A percentile compares a stretch with the other conserved stretches of the same genome.
Conservation (phyloP, 257 asterid species). For the Ilex aquifolium region DNA sequence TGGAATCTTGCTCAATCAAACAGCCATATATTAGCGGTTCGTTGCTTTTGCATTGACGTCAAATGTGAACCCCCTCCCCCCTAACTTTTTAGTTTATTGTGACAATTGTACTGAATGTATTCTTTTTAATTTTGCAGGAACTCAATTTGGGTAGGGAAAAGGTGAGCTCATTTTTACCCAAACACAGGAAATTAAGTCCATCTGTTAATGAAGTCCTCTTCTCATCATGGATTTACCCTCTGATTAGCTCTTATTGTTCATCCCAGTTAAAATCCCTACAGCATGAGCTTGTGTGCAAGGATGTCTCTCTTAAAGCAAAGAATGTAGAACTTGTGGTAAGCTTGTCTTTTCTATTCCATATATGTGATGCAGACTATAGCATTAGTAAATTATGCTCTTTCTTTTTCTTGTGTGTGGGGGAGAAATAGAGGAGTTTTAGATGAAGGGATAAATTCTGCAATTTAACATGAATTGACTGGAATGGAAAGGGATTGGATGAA, state of each 20-base stretch:
- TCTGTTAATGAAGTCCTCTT: not conserved
- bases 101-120: not conserved
- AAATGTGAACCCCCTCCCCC: not conserved
- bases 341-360: not conserved
- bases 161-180: conserved; percentile 26
- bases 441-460: too few species aligned
- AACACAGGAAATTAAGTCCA: not conserved
- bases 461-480: too few species aligned
- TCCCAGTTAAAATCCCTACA: conserved; percentile 61
- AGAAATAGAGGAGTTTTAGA: too few species aligned
- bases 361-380: not conserved
- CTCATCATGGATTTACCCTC: too few species aligned
- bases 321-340: conserved; percentile 30
- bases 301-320: conserved; percentile 59
- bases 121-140: conserved; percentile 50
- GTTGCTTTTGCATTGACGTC: conserved; percentile 14
- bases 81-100: too few species aligned
- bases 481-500: too few species aligned
- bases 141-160: conserved; percentile 59
- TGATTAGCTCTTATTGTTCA: conserved; percentile 4
- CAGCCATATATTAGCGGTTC: conserved; percentile 65
- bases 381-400: too few species aligned
- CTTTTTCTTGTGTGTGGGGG: too few species aligned
- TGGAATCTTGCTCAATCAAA: conserved; percentile 85
- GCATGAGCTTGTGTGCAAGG: conserved; percentile 74